phyloP scores from a whole-genome alignment of 305 asterid genomes.

The Stenogyne calaminthoides region DNA sequence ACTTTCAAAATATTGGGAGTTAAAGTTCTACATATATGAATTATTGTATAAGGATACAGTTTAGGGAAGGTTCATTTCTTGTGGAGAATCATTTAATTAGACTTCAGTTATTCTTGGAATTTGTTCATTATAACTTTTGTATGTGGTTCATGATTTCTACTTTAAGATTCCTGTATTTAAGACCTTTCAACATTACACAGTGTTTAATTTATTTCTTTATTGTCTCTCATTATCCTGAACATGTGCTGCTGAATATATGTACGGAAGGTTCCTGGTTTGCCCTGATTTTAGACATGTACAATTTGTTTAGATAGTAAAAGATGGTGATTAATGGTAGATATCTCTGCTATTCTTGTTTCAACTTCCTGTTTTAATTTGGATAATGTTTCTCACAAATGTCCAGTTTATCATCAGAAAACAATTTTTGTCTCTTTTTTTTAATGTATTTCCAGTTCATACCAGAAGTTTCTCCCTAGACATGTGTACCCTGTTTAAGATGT shows the following conservation, averaged over 20 bases:
- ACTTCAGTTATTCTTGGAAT: neutral
- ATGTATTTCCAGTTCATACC: neutral
- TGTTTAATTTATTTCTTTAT: neutral
- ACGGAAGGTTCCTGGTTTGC: neutral
- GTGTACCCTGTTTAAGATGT: neutral
- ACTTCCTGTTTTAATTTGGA: conserved; percentile 8
- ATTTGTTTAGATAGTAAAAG: conserved; percentile 10
- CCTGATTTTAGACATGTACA: neutral
- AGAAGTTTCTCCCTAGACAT: neutral
- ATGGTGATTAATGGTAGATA: neutral
- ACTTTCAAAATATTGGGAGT: neutral
- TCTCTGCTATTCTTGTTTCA: conserved; percentile 17
- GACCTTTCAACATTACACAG: neutral
- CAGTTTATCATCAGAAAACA: neutral
- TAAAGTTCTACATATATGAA: neutral
- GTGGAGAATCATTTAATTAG: neutral
- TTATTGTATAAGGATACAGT: neutral
- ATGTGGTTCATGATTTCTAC: conserved; percentile 20
- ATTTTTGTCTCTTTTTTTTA: neutral
- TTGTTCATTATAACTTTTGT: conserved; percentile 3
- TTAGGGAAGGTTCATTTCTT: neutral
- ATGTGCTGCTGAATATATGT: neutral
- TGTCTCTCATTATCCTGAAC: neutral
- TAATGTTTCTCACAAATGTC: neutral
- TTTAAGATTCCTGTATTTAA: neutral